phyloP scores from a whole-genome alignment of 768 basidiomycete genomes.

The Chalciporus sphaerocephalus region DNA sequence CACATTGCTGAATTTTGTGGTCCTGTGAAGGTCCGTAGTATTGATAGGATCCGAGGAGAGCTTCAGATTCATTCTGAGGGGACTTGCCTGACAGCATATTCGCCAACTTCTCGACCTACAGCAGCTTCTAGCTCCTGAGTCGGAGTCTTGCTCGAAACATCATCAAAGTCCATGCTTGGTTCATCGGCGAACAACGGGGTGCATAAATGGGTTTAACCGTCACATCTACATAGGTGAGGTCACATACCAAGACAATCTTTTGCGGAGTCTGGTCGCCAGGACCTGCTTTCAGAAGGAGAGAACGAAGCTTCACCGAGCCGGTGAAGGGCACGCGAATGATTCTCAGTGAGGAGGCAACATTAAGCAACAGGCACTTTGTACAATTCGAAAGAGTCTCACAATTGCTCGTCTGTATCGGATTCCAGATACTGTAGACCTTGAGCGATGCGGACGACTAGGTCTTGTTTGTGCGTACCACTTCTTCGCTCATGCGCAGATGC shows the following conservation, averaged over 20 bases:
- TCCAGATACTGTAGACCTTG: slow-evolving; percentile 58
- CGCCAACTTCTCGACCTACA: slow-evolving; percentile 71
- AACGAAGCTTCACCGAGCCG: slow-evolving; percentile 77
- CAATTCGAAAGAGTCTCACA: slow-evolving; percentile 45
- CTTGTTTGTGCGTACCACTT: slow-evolving; percentile 43
- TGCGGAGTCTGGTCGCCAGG: slow-evolving; percentile 74
- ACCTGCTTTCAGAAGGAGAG: slow-evolving; percentile 80
- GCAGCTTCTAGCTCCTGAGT: slow-evolving; percentile 72
- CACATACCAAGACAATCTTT: slow-evolving; percentile 63
- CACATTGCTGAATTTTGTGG: slow-evolving; percentile 81
- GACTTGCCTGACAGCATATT: slow-evolving; percentile 77
- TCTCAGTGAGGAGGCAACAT: slow-evolving; percentile 35
- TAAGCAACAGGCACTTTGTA: slow-evolving; percentile 3
- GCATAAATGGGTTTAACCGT: neutral
- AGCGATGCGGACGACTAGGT: slow-evolving; percentile 1
- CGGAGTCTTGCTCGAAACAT: slow-evolving; percentile 55
- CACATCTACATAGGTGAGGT: neutral
- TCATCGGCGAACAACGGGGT: slow-evolving; percentile 66
- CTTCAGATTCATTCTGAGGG: neutral
- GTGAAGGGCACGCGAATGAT: slow-evolving; percentile 86
- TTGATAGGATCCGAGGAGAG: neutral
- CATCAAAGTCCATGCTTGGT: slow-evolving; percentile 77
- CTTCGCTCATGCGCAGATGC: slow-evolving; percentile 71
- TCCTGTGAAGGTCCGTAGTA: slow-evolving; percentile 38
- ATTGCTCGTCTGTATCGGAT: slow-evolving; percentile 88